Base-by-base conservation (phyloP, 2,329 filamentous ascomycete genomes). In the Phialophora macrospora region DNA sequence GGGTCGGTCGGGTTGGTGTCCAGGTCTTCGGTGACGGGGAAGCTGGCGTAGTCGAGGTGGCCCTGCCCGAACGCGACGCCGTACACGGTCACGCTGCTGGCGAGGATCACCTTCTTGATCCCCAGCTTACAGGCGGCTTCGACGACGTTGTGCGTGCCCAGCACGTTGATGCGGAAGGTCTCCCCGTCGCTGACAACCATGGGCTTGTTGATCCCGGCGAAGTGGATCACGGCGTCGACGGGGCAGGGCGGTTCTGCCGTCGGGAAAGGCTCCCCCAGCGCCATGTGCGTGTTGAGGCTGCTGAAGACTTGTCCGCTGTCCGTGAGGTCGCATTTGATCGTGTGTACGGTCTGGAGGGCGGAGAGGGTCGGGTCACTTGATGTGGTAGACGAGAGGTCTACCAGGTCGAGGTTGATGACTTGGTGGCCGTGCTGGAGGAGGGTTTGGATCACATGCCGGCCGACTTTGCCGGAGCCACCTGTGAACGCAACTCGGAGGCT, bases 221-320 rank as follows among this genome's bases (percentile, higher is more conserved):
- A 85, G 73, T 89, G 86, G 57, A 88, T 85, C 55, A 89, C 83
- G 0, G 83, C 86, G 71, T 88, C 85, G 0, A 86, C 85, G 51
- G 77, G 57, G 60, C 74, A 72, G 71, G 77, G 14, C 69, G 75
- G 63, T 74, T 74, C 51, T 68, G 78, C 74, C 12, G 32, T 34
- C 32, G 78, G 77, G 46, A 80, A 80, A 69, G 83, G 83, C 54
- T 81, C 82, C 7, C 73, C 73, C 66, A 85, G 80, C 72, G 81
- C 77, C 77, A 86, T 87, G 71, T 88, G 85, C 0, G 82, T 84
- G 28, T 80, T 83, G 6, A 86, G 74, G 34, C 46, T 56, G 9
- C 83, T 83, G 77, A 83, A 85, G 63, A 85, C 83, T 71, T 86
- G 82, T 26, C 84, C 84, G 55, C 76, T 79, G 70, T 85, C 78